Evolutionary conservation across 768 basidiomycete species (phyloP), one percentile per base, ranked within the genome.

Genomic region (Cubamyces sp.): DNA sequence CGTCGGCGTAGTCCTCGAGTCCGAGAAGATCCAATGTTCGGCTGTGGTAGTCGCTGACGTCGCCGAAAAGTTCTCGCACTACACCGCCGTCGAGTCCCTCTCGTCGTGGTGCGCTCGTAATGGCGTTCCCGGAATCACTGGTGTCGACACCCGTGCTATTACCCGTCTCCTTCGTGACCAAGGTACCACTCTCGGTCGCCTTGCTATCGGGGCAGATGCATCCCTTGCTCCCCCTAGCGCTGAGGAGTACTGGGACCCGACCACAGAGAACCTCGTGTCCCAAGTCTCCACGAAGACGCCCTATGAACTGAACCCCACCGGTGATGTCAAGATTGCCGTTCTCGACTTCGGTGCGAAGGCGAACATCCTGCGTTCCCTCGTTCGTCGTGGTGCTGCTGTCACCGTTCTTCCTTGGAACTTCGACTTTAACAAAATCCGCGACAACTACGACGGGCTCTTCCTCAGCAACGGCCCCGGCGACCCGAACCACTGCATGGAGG

Each of bases 331-430:
- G 72, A 93, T 99, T 65, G 97, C 95, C 15, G 91, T 99, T 16
- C 87, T 98, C 62, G 97, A 98, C 75, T 98, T 97, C 71, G 97
- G 97, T 62, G 90, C 89, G 62, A 99, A 99, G 76, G 96, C 97
- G 52, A 99, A 99, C 78, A 99, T 99, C 64, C 79, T 94, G 58
- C 93, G 97, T 60, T 87, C 94, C 2, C 87, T 99, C 65, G 88
- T 97, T 66, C 88, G 91, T 67, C 90, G 97, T 43, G 92, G 87
- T 59, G 97, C 94, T 1, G 84, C 91, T 19, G 92, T 98, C 45
- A 98, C 96, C 8, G 96, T 99, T 56, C 79, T 98, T 39, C 97
- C 97, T 0, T 99, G 97, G 97, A 88, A 98, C 76, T 96, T 83
- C 76, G 93, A 99, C 77, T 98, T 99, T 81, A 96, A 97, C 77